Evolutionary conservation across 2,329 filamentous ascomycete species (phyloP).

Genomic region (Claviceps maximensis): DNA sequence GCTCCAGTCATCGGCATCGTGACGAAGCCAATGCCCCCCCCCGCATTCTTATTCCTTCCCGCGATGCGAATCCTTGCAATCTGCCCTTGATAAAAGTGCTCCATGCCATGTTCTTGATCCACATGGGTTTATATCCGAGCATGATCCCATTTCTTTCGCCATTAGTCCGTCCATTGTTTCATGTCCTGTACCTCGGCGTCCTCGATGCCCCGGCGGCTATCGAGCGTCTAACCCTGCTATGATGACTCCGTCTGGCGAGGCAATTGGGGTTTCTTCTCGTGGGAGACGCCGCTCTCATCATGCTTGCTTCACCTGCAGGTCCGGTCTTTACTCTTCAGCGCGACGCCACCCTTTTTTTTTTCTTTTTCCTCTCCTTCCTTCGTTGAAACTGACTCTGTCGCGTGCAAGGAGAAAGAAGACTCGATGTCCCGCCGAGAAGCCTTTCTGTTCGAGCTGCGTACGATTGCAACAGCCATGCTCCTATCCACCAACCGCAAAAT

Average conservation of each 20-base stretch:
- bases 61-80: not conserved
- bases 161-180: not conserved
- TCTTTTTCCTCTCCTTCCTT: no score
- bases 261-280: constrained; percentile 12
- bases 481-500: constrained; percentile 26
- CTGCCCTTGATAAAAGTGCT: not conserved
- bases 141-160: not conserved
- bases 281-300: constrained; percentile 27
- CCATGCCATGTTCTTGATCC: not conserved
- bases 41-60: constrained; percentile 3
- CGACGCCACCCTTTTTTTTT: not conserved
- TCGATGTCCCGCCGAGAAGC: constrained; percentile 37
- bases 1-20: not conserved
- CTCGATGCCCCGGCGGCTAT: not conserved
- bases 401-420: constrained; percentile 31
- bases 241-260: constrained; percentile 22
- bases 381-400: not conserved
- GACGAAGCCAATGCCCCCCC: no score
- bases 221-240: constrained; percentile 2
- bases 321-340: constrained; percentile 7
- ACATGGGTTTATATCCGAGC: not conserved
- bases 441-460: constrained; percentile 35
- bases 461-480: constrained; percentile 34
- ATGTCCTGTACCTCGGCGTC: not conserved
- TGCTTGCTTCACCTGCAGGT: constrained; percentile 36